phyloP scores from a whole-genome alignment of 176 grass and related monocot species.

The Stipa capillata region DNA sequence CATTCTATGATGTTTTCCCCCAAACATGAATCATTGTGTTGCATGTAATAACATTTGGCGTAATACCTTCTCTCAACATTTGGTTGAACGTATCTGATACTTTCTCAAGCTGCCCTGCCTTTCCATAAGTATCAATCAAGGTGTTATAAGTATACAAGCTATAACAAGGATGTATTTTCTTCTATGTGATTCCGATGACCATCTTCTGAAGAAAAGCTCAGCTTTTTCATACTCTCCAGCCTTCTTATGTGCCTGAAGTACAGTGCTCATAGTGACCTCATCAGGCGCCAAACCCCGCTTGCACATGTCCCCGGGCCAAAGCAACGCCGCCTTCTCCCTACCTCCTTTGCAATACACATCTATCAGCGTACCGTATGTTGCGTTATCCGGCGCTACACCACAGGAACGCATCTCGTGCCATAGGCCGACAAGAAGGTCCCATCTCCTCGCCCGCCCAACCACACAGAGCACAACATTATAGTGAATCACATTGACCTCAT shows the following conservation, averaged over 20 bases:
- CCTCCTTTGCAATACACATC: conserved; percentile 64
- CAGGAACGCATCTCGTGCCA: conserved; percentile 65
- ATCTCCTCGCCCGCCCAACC: conserved; percentile 44
- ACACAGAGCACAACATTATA: conserved; percentile 67
- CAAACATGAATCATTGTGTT: conserved; percentile 74
- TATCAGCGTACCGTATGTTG: conserved; percentile 67
- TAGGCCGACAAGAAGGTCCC: conserved; percentile 48
- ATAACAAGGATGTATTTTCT: conserved; percentile 16
- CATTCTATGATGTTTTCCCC: conserved; percentile 36
- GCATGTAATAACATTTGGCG: conserved; percentile 66
- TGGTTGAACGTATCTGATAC: conserved; percentile 56
- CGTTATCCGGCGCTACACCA: conserved; percentile 41
- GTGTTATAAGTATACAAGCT: conserved; percentile 78
- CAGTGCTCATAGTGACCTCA: conserved; percentile 61
- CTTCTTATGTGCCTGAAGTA: conserved; percentile 72
- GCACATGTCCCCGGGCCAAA: conserved; percentile 75
- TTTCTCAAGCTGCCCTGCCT: conserved; percentile 63
- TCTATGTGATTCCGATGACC: conserved; percentile 29
- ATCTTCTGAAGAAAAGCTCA: conserved; percentile 50
- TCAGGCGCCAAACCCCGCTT: conserved; percentile 70
- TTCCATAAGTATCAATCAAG: conserved; percentile 82
- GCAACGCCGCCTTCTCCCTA: conserved; percentile 13
- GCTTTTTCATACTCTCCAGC: conserved; percentile 54
- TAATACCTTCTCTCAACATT: conserved; percentile 66
- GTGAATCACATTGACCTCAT: conserved; percentile 77